phyloP scores from a whole-genome alignment of 768 basidiomycete genomes.

The Tephrocybe sp. region DNA sequence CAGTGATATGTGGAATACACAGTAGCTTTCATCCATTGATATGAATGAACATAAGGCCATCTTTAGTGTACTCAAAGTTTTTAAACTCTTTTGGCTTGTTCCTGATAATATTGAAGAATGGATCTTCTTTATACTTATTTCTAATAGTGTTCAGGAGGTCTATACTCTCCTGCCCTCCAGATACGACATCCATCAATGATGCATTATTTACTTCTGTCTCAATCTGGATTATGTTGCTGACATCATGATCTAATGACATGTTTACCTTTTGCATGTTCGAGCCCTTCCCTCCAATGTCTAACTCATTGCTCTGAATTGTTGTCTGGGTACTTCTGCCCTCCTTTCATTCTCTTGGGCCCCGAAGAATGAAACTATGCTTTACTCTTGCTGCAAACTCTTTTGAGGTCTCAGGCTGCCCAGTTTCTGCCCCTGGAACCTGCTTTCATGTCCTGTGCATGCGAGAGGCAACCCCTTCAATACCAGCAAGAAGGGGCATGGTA shows the following conservation, averaged over 20 bases:
- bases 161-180: neutral
- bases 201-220: neutral
- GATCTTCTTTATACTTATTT: slow-evolving; percentile 5
- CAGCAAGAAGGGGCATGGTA: neutral
- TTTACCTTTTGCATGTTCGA: neutral
- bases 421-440: neutral
- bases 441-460: neutral
- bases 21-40: neutral
- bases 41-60: neutral
- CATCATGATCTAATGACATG: neutral
- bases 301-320: neutral
- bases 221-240: neutral
- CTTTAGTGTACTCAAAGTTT: slow-evolving; percentile 1
- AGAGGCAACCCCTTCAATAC: neutral
- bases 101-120: slow-evolving; percentile 9
- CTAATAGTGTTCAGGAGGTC: slow-evolving; percentile 6
- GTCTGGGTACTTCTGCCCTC: slow-evolving; percentile 2
- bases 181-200: neutral
- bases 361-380: slow-evolving; percentile 10
- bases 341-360: slow-evolving; percentile 5
- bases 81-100: neutral
- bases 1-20: slow-evolving; percentile 14
- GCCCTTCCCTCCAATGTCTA: neutral
- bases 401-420: slow-evolving; percentile 4
- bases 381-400: slow-evolving; percentile 6